phyloP scores from a whole-genome alignment of 805 yeast genomes.

The Metschnikowia lunata region DNA sequence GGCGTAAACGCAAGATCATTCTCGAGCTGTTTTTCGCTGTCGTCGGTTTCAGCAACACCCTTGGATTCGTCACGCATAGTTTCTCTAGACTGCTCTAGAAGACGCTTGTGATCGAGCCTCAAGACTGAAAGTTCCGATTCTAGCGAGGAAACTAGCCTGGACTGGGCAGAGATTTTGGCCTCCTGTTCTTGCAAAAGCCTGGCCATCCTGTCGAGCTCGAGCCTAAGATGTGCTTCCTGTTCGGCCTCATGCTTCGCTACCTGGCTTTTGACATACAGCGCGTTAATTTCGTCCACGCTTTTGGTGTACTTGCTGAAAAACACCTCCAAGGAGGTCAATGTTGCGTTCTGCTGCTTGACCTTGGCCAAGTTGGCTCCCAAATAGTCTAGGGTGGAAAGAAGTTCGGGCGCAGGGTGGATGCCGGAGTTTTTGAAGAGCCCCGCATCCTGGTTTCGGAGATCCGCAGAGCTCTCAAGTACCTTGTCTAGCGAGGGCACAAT shows the following conservation, averaged over 20 bases:
- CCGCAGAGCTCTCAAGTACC: constrained; percentile 30
- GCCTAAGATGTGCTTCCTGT: constrained; percentile 2
- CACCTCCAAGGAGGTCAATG: constrained; percentile 49
- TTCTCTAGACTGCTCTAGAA: background rate
- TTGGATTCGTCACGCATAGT: background rate
- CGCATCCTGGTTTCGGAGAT: constrained; percentile 36
- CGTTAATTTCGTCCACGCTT: constrained; percentile 12
- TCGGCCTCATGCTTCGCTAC: constrained; percentile 8
- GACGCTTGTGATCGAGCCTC: background rate
- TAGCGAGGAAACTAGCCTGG: constrained; percentile 6
- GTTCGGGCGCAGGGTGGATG: constrained; percentile 50
- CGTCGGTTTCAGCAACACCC: background rate
- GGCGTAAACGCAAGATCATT: background rate
- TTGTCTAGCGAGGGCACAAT: constrained; percentile 49
- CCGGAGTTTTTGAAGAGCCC: constrained; percentile 60
- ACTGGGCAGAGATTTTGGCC: constrained; percentile 8
- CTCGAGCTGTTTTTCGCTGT: background rate
- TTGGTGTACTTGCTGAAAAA: constrained; percentile 49
- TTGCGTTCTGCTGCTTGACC: constrained; percentile 55
- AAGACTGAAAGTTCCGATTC: constrained; percentile 9
- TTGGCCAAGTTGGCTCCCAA: constrained; percentile 53
- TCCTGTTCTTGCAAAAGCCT: constrained; percentile 8
- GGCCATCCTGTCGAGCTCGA: constrained; percentile 7
- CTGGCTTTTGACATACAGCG: constrained; percentile 6
- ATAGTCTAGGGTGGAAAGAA: constrained; percentile 52